These are phyloP conservation scores for Vaccinium macrocarpon DNA, from an alignment of 148 eudicot species.

Conservation along the genomic window DNA sequence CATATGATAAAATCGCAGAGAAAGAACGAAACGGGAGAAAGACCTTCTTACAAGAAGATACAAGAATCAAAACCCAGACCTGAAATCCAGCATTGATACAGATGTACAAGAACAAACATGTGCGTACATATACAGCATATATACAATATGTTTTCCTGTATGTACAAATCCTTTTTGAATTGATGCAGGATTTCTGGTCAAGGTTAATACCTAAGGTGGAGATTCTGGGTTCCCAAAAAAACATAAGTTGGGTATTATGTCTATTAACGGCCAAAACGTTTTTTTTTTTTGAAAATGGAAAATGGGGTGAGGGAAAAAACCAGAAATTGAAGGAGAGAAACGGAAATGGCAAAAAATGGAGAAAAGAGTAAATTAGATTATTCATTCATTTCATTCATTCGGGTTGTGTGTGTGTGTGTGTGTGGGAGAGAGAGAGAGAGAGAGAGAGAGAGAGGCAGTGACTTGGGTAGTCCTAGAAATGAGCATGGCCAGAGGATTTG, in stretches of 20 bases:
- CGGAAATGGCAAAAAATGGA: not conserved
- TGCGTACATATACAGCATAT: not conserved
- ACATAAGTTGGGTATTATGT: not conserved
- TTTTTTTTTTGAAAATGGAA: not conserved
- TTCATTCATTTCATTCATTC: not conserved
- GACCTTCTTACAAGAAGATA: not conserved
- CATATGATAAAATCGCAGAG: not conserved
- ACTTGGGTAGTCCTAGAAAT: constrained; percentile 14
- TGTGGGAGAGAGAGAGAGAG: not conserved
- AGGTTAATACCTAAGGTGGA: constrained; percentile 22
- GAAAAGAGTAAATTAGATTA: constrained; percentile 14
- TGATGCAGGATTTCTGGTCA: constrained; percentile 37
- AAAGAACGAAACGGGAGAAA: not conserved
- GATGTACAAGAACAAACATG: not conserved
- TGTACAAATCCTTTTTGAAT: constrained; percentile 8
- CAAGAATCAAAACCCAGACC: constrained; percentile 29
- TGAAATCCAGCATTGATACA: constrained; percentile 31
- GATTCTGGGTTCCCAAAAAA: constrained; percentile 29
- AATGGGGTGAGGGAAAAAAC: not conserved
- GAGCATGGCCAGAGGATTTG: constrained; percentile 18
- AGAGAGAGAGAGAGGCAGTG: not conserved
- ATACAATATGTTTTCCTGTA: not conserved
- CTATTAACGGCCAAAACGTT: not conserved
- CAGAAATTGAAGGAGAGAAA: not conserved
- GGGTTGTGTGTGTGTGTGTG: not conserved